Conservation (phyloP, 371 early-diverging fungal genomes). For the Mortierella sp. region DNA sequence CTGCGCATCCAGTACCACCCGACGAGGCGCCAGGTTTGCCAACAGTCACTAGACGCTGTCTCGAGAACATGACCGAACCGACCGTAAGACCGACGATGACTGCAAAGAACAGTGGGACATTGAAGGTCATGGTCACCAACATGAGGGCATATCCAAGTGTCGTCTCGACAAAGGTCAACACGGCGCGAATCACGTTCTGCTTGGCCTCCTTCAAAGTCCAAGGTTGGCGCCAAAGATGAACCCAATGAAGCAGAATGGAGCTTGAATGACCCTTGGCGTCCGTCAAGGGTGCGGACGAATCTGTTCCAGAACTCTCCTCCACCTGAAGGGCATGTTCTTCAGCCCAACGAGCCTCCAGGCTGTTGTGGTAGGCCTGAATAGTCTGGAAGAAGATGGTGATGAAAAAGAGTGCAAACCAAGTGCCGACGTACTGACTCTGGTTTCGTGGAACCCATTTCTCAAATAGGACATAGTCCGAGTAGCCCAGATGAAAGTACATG, state of each 20-base stretch:
- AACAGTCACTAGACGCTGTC: constrained; percentile 22
- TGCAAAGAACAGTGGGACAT: constrained; percentile 70
- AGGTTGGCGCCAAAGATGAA: constrained; percentile 42
- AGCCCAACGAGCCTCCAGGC: constrained; percentile 54
- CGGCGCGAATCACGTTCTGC: constrained; percentile 47
- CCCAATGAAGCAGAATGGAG: constrained; percentile 40
- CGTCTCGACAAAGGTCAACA: constrained; percentile 54
- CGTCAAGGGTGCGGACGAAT: constrained; percentile 21
- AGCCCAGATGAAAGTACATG: constrained; percentile 74
- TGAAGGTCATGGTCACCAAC: constrained; percentile 77
- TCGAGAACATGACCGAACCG: constrained; percentile 63
- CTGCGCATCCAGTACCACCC: constrained; percentile 47
- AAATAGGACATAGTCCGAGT: constrained; percentile 62
- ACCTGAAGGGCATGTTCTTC: constrained; percentile 13
- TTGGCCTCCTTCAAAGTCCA: constrained; percentile 30
- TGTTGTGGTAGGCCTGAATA: constrained; percentile 46
- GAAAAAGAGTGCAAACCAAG: constrained; percentile 59
- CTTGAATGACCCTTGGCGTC: neutral
- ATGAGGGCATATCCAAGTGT: constrained; percentile 66
- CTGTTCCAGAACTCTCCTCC: constrained; percentile 14
- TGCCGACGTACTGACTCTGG: constrained; percentile 45
- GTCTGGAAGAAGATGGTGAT: constrained; percentile 54
- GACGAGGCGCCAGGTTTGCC: constrained; percentile 16
- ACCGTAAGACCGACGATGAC: constrained; percentile 64
- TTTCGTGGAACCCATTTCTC: constrained; percentile 58